phyloP scores from a whole-genome alignment of 441 rosid genomes.

The Biscutella laevigata region DNA sequence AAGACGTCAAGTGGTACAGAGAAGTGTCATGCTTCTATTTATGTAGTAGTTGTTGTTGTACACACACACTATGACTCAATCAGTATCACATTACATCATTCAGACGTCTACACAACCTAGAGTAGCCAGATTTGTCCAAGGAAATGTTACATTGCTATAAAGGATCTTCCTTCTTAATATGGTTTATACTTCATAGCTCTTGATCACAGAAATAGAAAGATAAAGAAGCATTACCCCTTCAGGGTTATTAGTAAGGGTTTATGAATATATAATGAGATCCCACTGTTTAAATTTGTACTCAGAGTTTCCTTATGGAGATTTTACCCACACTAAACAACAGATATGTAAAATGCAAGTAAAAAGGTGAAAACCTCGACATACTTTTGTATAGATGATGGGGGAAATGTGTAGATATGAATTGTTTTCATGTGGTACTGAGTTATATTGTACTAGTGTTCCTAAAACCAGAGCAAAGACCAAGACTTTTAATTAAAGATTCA shows the following conservation, averaged over 20 bases:
- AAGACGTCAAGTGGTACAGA: constrained; percentile 27
- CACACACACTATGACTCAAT: constrained; percentile 19
- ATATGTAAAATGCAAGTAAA: constrained; percentile 2
- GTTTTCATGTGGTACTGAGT: constrained; percentile 14
- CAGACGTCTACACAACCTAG: constrained; percentile 15
- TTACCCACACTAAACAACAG: background rate
- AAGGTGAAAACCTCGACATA: constrained; percentile 8
- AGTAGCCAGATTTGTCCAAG: constrained; percentile 22
- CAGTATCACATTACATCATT: constrained; percentile 23
- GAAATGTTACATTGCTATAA: constrained; percentile 20
- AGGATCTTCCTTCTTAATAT: constrained; percentile 17
- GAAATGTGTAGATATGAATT: constrained; percentile 22
- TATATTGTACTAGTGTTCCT: constrained; percentile 24
- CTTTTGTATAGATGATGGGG: constrained; percentile 18
- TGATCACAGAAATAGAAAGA: background rate
- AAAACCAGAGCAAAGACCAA: constrained; percentile 16
- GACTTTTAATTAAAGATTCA: constrained; percentile 11
- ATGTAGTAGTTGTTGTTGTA: constrained; percentile 23
- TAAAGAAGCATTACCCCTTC: background rate
- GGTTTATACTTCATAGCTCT: background rate
- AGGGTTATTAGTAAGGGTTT: background rate
- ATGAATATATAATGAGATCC: background rate
- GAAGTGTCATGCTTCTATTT: constrained; percentile 26
- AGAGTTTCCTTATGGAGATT: constrained; percentile 1
- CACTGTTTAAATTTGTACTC: constrained; percentile 7